These are phyloP conservation scores for Bryum argenteum DNA, from an alignment of 225 moss, liverwort and hornwort species.

Conservation along the genomic window DNA sequence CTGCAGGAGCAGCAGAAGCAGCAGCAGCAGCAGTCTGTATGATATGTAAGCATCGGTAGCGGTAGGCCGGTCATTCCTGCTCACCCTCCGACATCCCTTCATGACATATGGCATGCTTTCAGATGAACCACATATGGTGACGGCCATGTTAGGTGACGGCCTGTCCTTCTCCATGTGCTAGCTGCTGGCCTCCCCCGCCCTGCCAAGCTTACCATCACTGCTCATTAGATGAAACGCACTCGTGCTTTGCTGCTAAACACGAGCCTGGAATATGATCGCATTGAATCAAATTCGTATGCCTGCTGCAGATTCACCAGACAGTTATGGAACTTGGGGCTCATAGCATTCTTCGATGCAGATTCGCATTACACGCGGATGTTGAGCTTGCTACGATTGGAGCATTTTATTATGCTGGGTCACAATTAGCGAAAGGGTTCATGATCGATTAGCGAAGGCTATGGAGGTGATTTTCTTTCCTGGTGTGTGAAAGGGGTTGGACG, in stretches of 20 bases:
- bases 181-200: slow-evolving; percentile 1
- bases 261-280: slow-evolving; percentile 16
- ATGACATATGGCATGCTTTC: slow-evolving; percentile 42
- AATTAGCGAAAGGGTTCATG: slow-evolving; percentile 76
- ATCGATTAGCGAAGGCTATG: slow-evolving; percentile 79
- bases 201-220: too few species aligned
- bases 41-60: slow-evolving; percentile 24
- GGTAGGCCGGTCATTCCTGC: slow-evolving; percentile 29
- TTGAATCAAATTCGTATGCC: not conserved
- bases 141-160: slow-evolving; percentile 24
- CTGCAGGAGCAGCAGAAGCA: too few species aligned
- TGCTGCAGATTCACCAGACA: too few species aligned
- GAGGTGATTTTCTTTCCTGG: slow-evolving; percentile 97
- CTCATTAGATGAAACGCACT: too few species aligned
- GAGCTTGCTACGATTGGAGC: not conserved
- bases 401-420: slow-evolving; percentile 31
- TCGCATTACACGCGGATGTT: slow-evolving; percentile 3
- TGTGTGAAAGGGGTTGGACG: slow-evolving; percentile 94
- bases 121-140: slow-evolving; percentile 28
- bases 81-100: slow-evolving; percentile 19
- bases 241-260: too few species aligned
- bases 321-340: too few species aligned
- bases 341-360: not conserved
- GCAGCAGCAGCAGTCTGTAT: slow-evolving; percentile 1
- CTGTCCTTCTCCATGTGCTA: slow-evolving; percentile 7